Evolutionary conservation across 306 rosid genomes (phyloP).

Genomic region (Mimosa bimucronata): DNA sequence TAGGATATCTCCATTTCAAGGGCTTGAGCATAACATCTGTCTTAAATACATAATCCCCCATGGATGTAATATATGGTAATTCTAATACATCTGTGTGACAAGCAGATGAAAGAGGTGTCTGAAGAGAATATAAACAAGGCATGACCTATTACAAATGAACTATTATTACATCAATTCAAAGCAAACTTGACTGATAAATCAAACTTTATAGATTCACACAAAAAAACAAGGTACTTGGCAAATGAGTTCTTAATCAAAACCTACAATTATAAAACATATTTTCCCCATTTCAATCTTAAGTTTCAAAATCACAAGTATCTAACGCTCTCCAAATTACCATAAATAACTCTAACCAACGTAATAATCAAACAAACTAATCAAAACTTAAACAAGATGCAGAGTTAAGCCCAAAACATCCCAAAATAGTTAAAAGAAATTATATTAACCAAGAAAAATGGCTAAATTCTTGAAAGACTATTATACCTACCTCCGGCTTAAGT

Average conservation of each 20-base stretch:
- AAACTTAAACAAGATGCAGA: too few species aligned
- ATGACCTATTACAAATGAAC: not conserved
- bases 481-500: conserved; percentile 27
- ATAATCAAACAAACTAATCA: too few species aligned
- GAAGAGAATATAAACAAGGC: conserved; percentile 47
- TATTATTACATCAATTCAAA: not conserved
- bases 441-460: not conserved
- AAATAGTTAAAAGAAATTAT: too few species aligned
- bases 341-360: not conserved
- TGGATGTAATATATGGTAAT: conserved; percentile 84
- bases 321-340: too few species aligned
- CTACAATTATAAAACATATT: too few species aligned
- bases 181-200: not conserved
- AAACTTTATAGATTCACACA: not conserved
- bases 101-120: conserved; percentile 78
- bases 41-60: conserved; percentile 92
- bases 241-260: too few species aligned
- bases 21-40: conserved; percentile 74
- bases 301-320: too few species aligned
- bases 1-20: conserved; percentile 82
- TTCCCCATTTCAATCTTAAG: too few species aligned
- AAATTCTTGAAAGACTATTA: not conserved
- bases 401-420: too few species aligned
- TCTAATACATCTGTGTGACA: conserved; percentile 61
- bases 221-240: not conserved